Base-by-base conservation (phyloP, 2,329 filamentous ascomycete species). In the Domatiomyces globalis region DNA sequence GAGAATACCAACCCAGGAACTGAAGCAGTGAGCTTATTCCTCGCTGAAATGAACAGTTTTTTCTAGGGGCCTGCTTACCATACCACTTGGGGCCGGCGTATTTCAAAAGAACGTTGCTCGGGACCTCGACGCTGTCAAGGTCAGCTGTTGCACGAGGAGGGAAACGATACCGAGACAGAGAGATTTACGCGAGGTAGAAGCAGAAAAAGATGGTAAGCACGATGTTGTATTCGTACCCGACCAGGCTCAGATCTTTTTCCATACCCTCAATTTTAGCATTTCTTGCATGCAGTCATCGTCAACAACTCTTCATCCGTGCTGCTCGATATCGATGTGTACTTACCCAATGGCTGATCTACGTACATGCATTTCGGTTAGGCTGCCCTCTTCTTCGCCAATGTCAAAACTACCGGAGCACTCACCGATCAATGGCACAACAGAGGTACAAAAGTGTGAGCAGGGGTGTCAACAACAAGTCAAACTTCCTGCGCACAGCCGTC, bases 71-170 rank as follows among this genome's bases (percentile, higher is more conserved):
- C 22, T 25, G 18, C 39, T 43, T 43, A 43, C 39, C 71, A 18
- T 73, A 77, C 49, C 73, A 57, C 2, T 69, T 72, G 22, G 56
- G 56, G 17, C 54, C 51, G 43, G 55, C 39, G 27, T 49, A 45
- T 60, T 83, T 83, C 49, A 84, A 66, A 9, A 83, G 68, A 1
- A 84, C 67, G 58, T 84, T 84, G 56, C 76, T 79, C 2, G 80
- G 81, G 8, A 84, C 65, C 59, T 84, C 80, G 22, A 57, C 53
- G 9, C 22, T 25, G 22, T 25, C 22, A 25, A 25, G 22, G 22
- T 27, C 43, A 4, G 69, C 68, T 2, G 65, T 62, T 20, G 69
- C 56, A 55, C 70, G 46, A 59, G 70, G 70, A 68, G 68, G 71
- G 66, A 48, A 0, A 64, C 67, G 45, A 65, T 62, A 47, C 67